Conservation (phyloP, 768 basidiomycete genomes). For the Leccinum truebloodii region DNA sequence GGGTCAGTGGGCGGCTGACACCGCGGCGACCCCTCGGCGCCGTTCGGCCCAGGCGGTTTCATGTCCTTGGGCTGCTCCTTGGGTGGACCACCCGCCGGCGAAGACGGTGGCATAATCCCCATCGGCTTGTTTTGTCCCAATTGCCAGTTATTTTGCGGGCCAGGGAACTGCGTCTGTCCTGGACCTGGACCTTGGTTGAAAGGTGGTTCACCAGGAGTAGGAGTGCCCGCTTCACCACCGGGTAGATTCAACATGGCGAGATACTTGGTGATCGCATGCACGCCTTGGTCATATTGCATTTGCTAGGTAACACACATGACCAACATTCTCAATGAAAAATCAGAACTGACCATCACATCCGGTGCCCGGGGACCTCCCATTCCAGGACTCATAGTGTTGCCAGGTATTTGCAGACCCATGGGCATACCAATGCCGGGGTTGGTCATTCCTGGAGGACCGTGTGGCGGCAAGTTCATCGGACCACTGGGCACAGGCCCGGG, state of each 20-base stretch:
- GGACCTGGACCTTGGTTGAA: constrained; percentile 35
- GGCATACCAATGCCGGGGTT: constrained; percentile 34
- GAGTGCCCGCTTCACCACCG: constrained; percentile 44
- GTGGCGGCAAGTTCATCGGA: constrained; percentile 37
- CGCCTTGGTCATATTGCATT: constrained; percentile 40
- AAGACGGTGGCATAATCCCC: constrained; percentile 54
- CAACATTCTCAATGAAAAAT: constrained; percentile 5
- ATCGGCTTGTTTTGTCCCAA: constrained; percentile 37
- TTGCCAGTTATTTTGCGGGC: constrained; percentile 32
- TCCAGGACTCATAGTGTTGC: constrained; percentile 36
- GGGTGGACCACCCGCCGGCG: constrained; percentile 41
- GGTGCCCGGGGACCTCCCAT: constrained; percentile 35
- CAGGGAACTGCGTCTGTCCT: constrained; percentile 36
- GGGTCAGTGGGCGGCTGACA: constrained; percentile 31
- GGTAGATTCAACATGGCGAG: constrained; percentile 31
- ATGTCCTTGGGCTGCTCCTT: constrained; percentile 37
- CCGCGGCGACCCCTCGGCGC: constrained; percentile 44
- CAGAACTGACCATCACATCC: constrained; percentile 25
- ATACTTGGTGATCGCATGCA: constrained; percentile 38
- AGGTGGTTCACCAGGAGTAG: constrained; percentile 42
- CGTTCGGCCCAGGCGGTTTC: constrained; percentile 30
- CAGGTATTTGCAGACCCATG: constrained; percentile 36
- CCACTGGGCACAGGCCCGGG: constrained; percentile 33
- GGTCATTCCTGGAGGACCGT: constrained; percentile 31
- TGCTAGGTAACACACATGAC: constrained; percentile 16